These are phyloP conservation scores for Geosiphon pyriformis DNA, from an alignment of 192 early-diverging fungal genomes.

Conservation along the genomic window DNA sequence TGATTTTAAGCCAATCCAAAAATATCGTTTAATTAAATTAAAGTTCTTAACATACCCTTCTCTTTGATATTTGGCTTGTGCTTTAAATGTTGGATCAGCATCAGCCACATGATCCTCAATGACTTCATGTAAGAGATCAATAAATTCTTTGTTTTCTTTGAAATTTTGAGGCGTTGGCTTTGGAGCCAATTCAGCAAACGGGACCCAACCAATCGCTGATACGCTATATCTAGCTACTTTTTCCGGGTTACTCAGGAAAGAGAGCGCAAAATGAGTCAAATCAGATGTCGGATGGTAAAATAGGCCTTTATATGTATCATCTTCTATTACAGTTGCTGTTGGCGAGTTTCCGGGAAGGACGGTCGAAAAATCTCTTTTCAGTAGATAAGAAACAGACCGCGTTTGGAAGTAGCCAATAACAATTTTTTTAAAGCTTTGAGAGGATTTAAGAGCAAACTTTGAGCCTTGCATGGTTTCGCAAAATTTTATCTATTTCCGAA, in stretches of 20 bases:
- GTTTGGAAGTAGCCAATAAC: no score
- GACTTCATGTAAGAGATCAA: slow-evolving; percentile 9
- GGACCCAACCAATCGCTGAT: slow-evolving; percentile 13
- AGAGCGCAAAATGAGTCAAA: not conserved
- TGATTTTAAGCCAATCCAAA: no score
- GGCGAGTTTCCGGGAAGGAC: no score
- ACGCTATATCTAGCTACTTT: slow-evolving; percentile 4
- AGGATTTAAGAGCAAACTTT: no score
- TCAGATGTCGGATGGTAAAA: slow-evolving; percentile 5
- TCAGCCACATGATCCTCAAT: slow-evolving; percentile 9
- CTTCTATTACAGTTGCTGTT: slow-evolving; percentile 10
- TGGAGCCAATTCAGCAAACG: not conserved
- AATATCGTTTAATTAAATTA: no score
- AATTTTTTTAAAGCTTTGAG: no score
- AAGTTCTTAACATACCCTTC: slow-evolving; percentile 5
- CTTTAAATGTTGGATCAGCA: slow-evolving; percentile 4
- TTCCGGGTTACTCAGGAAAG: not conserved
- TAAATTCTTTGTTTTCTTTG: slow-evolving; percentile 16
- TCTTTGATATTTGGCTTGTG: slow-evolving; percentile 12
- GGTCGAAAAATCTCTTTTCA: no score
- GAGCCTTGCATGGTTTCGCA: no score
- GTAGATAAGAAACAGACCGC: no score
- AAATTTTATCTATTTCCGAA: no score
- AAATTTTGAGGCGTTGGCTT: not conserved
- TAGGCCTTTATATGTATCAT: slow-evolving; percentile 18